Base-by-base conservation (phyloP, 2,329 filamentous ascomycete genomes). In the Aspergillus alliaceus region DNA sequence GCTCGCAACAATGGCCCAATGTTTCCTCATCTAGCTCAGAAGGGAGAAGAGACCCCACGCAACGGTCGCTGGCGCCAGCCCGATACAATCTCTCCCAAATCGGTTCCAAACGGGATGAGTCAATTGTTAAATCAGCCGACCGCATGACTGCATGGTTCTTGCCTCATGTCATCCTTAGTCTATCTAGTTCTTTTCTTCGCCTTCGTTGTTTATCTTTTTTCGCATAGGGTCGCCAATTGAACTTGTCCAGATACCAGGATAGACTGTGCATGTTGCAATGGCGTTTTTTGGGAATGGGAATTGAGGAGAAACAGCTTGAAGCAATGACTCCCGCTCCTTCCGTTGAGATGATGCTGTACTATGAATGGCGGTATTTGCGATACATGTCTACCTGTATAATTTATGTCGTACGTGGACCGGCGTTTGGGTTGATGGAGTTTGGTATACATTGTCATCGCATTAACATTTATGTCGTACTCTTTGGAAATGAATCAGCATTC, bases 1-100 rank as follows among this genome's bases (percentile, higher is more conserved):
- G 67, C 68, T 14, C 71, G 70, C 54, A 75, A 69, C 57, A 77
- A 77, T 53, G 68, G 73, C 1, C 66, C 66, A n/a, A 62, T 73
- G 51, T 70, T 69, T 35, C 68, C 70, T 37, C 60, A 65, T 9
- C 56, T 69, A 18, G 53, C 34, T 48, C 56, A 53, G 61, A 69
- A 59, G 24, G 61, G 42, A 35, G 51, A 56, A 39, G 56, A 46
- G 31, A 66, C 59, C 9, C 62, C 58, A 34, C 46, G 29, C 39
- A 50, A 40, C 37, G 53, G 56, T 31, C 52, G 52, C 20, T 62
- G 61, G 58, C 57, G 54, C 20, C 56, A 63, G 22, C 47, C 53
- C 18, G 64, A 66, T 15, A 68, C 66, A 25, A 68, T 66, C 11
- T 66, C 61, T 22, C 62, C 66, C 12, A 59, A 62, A 24, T 66